These are phyloP conservation scores for Leccinum variabile DNA, from an alignment of 1,284 basidiomycete genomes.

Conservation along the genomic window DNA sequence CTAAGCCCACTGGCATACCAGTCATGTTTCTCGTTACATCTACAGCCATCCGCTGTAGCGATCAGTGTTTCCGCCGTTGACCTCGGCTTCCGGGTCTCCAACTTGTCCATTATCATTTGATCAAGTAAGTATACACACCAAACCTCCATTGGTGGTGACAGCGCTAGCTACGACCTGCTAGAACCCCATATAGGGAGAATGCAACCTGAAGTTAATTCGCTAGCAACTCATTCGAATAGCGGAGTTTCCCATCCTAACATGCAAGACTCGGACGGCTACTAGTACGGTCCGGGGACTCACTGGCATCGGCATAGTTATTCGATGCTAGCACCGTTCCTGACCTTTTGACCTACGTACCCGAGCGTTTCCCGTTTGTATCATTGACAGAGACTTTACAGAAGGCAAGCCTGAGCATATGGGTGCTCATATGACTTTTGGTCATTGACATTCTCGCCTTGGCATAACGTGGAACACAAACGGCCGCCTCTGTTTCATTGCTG, in stretches of 20 bases:
- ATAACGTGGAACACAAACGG: constrained; percentile 1
- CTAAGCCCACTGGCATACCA: not conserved
- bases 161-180: not conserved
- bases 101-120: not conserved
- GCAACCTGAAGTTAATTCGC: not conserved
- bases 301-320: not conserved
- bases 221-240: not conserved
- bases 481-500: not conserved
- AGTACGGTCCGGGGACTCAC: not conserved
- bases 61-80: not conserved
- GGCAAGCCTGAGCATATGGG: not conserved
- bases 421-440: not conserved
- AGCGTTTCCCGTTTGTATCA: not conserved
- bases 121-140: not conserved
- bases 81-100: not conserved
- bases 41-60: not conserved
- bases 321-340: not conserved
- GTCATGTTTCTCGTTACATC: not conserved
- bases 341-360: not conserved
- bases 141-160: not conserved
- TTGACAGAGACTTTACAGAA: not conserved
- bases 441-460: not conserved
- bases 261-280: not conserved
- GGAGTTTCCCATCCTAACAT: not conserved
- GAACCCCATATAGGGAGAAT: not conserved